phyloP scores from a whole-genome alignment of 345 rosid genomes.

The Euphorbia tirucalli region DNA sequence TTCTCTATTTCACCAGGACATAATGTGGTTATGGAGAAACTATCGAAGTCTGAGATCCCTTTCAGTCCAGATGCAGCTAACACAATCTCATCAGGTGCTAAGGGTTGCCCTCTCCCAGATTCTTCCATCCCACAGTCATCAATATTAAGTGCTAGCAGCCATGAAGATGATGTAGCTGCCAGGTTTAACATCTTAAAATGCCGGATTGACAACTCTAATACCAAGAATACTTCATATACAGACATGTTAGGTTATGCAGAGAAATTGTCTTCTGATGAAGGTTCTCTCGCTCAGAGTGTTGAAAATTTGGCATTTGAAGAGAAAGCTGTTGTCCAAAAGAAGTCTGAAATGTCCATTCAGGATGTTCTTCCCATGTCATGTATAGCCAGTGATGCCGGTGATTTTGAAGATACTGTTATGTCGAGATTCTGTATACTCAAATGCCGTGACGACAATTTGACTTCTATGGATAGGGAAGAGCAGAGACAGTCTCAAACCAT shows the following conservation, averaged over 20 bases:
- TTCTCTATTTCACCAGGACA: conserved; percentile 21
- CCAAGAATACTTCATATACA: conserved; percentile 1
- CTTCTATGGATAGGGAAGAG: conserved; percentile 22
- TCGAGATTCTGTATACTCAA: conserved; percentile 45
- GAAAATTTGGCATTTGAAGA: conserved; percentile 32
- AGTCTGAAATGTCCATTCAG: not conserved
- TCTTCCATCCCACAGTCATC: conserved; percentile 27
- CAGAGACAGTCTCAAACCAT: conserved; percentile 12
- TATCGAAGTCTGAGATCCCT: conserved; percentile 13
- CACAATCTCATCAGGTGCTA: not conserved
- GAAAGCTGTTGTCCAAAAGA: conserved; percentile 13
- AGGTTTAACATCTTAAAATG: conserved; percentile 49
- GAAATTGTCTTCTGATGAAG: conserved; percentile 13
- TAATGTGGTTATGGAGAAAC: conserved; percentile 16
- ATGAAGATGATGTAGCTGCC: conserved; percentile 49
- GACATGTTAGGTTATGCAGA: conserved; percentile 10
- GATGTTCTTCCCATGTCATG: conserved; percentile 17
- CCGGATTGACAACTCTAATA: conserved; percentile 22
- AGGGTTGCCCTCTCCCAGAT: conserved; percentile 8
- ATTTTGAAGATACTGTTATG: conserved; percentile 39
- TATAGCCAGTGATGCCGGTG: conserved; percentile 16
- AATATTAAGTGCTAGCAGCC: conserved; percentile 17
- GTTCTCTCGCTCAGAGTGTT: conserved; percentile 13
- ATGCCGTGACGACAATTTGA: conserved; percentile 29
- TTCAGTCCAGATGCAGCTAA: not conserved